phyloP scores from a whole-genome alignment of 2,329 filamentous ascomycete genomes.

The Gnomoniopsis smithogilvyi region DNA sequence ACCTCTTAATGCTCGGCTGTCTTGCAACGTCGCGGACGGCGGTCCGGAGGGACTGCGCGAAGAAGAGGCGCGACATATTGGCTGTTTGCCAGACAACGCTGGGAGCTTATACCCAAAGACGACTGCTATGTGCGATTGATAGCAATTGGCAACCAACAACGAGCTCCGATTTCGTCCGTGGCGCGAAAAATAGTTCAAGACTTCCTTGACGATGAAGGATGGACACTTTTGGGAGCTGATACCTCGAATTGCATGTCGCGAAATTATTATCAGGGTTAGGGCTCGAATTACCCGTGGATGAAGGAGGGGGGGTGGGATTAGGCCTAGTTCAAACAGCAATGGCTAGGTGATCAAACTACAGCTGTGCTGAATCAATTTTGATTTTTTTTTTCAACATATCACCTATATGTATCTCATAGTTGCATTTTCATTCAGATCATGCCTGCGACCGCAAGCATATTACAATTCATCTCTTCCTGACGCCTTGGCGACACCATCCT shows the following conservation, averaged over 20 bases:
- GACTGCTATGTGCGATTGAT: background rate
- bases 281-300: no score
- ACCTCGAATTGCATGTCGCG: background rate
- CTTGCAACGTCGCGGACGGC: constrained; percentile 13
- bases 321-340: no score
- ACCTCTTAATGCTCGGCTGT: constrained; percentile 11
- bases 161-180: background rate
- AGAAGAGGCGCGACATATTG: constrained; percentile 12
- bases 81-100: background rate
- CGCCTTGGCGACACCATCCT: constrained; percentile 59
- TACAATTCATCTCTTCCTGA: constrained; percentile 73
- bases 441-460: constrained; percentile 11
- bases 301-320: no score
- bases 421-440: background rate
- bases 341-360: no score
- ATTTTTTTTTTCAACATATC: no score
- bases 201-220: background rate
- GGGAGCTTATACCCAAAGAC: background rate
- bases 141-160: background rate
- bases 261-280: constrained; percentile 1
- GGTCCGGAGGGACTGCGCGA: constrained; percentile 14
- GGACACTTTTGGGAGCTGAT: background rate
- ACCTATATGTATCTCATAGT: background rate
- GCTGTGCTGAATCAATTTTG: no score
- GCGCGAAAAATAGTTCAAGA: background rate